Evolutionary conservation across 345 rosid genomes (phyloP), one percentile per base, ranked within the genome.

Genomic region (Acer campestre): DNA sequence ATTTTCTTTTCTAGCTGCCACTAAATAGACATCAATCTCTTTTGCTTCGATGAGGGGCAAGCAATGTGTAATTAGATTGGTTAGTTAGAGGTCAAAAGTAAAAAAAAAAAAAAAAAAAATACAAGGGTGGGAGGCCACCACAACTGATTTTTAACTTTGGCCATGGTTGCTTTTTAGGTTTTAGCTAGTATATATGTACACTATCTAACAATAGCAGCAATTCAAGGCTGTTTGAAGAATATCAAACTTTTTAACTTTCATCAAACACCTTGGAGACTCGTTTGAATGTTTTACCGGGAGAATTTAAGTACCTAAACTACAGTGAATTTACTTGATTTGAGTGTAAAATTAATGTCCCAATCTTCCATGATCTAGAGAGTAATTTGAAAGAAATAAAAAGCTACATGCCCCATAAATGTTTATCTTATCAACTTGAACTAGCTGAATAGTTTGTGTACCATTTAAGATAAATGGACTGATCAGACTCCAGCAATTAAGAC

Each of bases 51-150:
- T 16, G 17, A 38, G 55, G 35, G 17, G 49, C 48, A 29, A 44
- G 53, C n/a, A 59, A 66, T 11, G 62, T 64, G 74, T 35, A 58
- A 63, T 31, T 14, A 9, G 56, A 51, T 79, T 78, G 80, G 80
- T 73, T 78, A 71, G 86, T 84, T 87, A 25, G 51, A 75, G 40
- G 65, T 61, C 58, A 1, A 42, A 42, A 67, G 12, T 2, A 40
- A 38, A 65, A 8, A n/a, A n/a, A n/a, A n/a, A n/a, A n/a, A n/a
- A n/a, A n/a, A n/a, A n/a, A 58, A 58, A 18, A 13, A 46, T 25
- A 61, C 59, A 74, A 46, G 27, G 13, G 61, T 42, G 59, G 65
- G 68, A 25, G 68, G 76, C 58, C 77, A 73, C 59, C 44, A 8
- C 18, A 56, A 61, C 62, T 29, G 53, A 27, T n/a, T 0, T 42